Percentiles rank a stretch among this genome's conserved stretches.
These are phyloP conservation scores for Pythium plurisporium DNA, from an alignment of 352 stramenopile genomes.

Conservation along the genomic window DNA sequence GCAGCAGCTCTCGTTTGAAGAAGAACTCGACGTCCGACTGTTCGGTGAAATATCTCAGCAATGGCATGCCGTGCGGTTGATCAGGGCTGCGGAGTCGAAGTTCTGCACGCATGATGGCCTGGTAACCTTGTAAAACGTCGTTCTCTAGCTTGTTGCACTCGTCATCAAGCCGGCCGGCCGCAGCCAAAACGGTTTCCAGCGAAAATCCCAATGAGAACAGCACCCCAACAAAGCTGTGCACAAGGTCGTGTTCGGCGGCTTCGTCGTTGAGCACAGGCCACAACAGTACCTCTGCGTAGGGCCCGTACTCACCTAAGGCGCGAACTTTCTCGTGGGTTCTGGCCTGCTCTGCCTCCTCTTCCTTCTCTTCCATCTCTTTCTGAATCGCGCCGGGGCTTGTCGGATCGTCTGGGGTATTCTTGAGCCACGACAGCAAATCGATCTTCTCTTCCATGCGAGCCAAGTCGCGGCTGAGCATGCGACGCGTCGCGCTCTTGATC, in stretches of 20 bases:
- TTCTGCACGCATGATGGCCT: constrained; percentile 23
- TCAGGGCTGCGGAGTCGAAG: constrained; percentile 10
- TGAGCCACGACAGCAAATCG: constrained; percentile 25
- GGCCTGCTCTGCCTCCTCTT: constrained; percentile 6
- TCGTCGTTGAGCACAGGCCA: constrained; percentile 47
- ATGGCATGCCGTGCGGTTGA: constrained; percentile 3
- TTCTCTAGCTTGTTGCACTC: constrained; percentile 32
- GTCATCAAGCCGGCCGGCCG: constrained; percentile 36
- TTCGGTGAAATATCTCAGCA: constrained; percentile 43
- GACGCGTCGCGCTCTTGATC: constrained; percentile 17
- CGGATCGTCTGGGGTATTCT: constrained; percentile 17
- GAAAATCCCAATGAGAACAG: constrained; percentile 49
- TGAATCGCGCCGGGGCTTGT: constrained; percentile 5
- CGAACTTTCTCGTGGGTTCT: background rate
- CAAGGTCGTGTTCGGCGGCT: constrained; percentile 32
- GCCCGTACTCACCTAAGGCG: constrained; percentile 36
- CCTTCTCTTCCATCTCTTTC: constrained; percentile 8
- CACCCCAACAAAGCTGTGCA: constrained; percentile 56
- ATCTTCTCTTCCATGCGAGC: constrained; percentile 21
- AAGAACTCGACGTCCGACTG: constrained; percentile 41
- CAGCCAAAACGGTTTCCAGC: constrained; percentile 27
- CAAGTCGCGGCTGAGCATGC: constrained; percentile 22
- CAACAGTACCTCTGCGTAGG: constrained; percentile 46
- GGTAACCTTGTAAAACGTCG: constrained; percentile 32
- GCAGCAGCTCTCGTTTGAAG: constrained; percentile 42